These are phyloP conservation scores for Neonectria faginata DNA, from an alignment of 2,329 filamentous ascomycete genomes.

Conservation along the genomic window DNA sequence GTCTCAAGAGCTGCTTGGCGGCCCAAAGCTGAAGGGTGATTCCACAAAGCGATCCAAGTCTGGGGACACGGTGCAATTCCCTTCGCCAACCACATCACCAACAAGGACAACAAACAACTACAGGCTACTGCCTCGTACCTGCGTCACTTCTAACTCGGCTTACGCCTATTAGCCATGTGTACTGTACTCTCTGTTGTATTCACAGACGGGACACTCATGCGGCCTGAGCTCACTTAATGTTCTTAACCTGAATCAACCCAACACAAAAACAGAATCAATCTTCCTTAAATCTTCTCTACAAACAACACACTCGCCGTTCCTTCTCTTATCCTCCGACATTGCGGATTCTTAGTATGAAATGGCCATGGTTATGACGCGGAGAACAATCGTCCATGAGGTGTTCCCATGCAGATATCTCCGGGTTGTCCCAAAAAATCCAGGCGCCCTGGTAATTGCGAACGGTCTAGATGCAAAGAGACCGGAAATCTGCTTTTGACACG, in stretches of 20 bases:
- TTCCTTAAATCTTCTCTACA: neutral
- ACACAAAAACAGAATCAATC: neutral
- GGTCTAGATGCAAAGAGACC: conserved; percentile 17
- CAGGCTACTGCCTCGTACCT: neutral
- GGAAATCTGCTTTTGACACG: conserved; percentile 14
- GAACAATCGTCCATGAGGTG: neutral
- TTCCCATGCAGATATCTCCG: neutral
- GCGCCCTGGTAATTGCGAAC: conserved; percentile 15
- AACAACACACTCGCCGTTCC: neutral
- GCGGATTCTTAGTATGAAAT: neutral
- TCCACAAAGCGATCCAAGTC: neutral
- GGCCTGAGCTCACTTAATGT: no score
- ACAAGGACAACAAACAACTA: neutral
- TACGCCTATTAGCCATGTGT: neutral
- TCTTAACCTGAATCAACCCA: no score
- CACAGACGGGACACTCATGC: neutral
- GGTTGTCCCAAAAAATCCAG: neutral
- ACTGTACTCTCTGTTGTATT: neutral
- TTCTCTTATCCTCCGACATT: neutral
- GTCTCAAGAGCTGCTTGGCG: conserved; percentile 2
- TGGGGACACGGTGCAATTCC: neutral
- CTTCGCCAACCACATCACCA: neutral
- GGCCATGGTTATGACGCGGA: neutral
- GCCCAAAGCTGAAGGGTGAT: neutral
- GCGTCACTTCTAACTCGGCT: neutral